phyloP scores from a whole-genome alignment of 2,329 filamentous ascomycete genomes.

The Fulvia fulva region DNA sequence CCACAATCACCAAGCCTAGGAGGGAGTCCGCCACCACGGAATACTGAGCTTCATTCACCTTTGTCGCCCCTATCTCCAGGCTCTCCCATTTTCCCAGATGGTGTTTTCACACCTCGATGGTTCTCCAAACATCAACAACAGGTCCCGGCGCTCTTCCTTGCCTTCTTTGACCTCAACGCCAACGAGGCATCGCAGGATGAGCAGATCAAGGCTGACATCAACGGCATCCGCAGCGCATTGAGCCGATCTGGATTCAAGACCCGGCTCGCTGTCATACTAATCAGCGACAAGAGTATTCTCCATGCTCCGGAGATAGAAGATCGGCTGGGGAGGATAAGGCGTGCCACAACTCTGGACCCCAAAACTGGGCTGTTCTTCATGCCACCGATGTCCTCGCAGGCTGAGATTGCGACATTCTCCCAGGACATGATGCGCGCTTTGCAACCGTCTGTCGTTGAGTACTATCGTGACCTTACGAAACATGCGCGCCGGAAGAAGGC shows the following conservation, averaged over 20 bases:
- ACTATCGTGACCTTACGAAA: constrained; percentile 91
- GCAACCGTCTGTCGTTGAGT: constrained; percentile 74
- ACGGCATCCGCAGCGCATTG: constrained; percentile 66
- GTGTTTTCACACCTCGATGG: constrained; percentile 77
- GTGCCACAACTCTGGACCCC: constrained; percentile 72
- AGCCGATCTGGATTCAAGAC: constrained; percentile 71
- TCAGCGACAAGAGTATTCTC: constrained; percentile 65
- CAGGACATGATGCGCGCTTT: constrained; percentile 68
- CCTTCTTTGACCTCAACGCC: constrained; percentile 73
- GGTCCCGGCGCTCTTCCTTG: constrained; percentile 74
- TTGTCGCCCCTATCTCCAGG: constrained; percentile 83
- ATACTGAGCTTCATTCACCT: constrained; percentile 72
- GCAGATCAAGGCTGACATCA: constrained; percentile 82
- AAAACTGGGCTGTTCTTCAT: constrained; percentile 80
- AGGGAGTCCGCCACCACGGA: constrained; percentile 26
- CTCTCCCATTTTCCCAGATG: constrained; percentile 84
- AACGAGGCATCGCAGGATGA: constrained; percentile 80
- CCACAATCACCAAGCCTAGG: constrained; percentile 44
- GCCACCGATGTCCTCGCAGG: constrained; percentile 65
- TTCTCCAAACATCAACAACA: constrained; percentile 82
- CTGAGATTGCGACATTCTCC: constrained; percentile 70
- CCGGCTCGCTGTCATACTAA: constrained; percentile 70
- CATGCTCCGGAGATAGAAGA: constrained; percentile 63
- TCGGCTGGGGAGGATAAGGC: constrained; percentile 72
- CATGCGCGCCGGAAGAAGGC: constrained; percentile 85